Evolutionary conservation across 2,329 filamentous ascomycete species (phyloP).

Genomic region (Cladophialophora exuberans): DNA sequence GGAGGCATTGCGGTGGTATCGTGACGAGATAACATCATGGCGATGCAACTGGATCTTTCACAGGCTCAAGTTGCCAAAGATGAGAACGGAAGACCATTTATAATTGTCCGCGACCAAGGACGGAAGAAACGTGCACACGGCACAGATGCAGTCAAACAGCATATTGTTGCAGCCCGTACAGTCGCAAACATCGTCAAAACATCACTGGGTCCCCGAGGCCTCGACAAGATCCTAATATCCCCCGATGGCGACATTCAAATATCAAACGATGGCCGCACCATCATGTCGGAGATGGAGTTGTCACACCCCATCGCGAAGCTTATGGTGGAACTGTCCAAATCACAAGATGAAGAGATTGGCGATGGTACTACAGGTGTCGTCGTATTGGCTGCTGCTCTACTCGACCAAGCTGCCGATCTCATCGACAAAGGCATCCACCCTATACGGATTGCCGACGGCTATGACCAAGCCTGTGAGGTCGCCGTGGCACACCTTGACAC

Average conservation of each 20-base stretch:
- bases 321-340: slow-evolving; percentile 94
- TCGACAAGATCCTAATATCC: slow-evolving; percentile 99
- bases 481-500: slow-evolving; percentile 89
- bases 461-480: slow-evolving; percentile 96
- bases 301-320: slow-evolving; percentile 98
- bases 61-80: slow-evolving; percentile 82
- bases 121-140: slow-evolving; percentile 97
- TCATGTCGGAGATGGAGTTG: slow-evolving; percentile 96
- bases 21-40: slow-evolving; percentile 8
- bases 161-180: slow-evolving; percentile 94
- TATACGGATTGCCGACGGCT: slow-evolving; percentile 97
- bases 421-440: slow-evolving; percentile 99
- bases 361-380: slow-evolving; percentile 98
- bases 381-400: slow-evolving; percentile 87
- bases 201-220: slow-evolving; percentile 89
- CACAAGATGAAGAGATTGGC: slow-evolving; percentile 97
- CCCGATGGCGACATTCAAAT: slow-evolving; percentile 98
- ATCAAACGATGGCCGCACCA: slow-evolving; percentile 98
- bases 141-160: slow-evolving; percentile 95
- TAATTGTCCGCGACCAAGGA: slow-evolving; percentile 96
- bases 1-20: not conserved
- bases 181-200: slow-evolving; percentile 98
- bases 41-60: slow-evolving; percentile 34
- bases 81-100: slow-evolving; percentile 95
- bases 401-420: slow-evolving; percentile 95